Base-by-base conservation (phyloP, 495 filamentous ascomycete species). In the Oidiodendron maius region DNA sequence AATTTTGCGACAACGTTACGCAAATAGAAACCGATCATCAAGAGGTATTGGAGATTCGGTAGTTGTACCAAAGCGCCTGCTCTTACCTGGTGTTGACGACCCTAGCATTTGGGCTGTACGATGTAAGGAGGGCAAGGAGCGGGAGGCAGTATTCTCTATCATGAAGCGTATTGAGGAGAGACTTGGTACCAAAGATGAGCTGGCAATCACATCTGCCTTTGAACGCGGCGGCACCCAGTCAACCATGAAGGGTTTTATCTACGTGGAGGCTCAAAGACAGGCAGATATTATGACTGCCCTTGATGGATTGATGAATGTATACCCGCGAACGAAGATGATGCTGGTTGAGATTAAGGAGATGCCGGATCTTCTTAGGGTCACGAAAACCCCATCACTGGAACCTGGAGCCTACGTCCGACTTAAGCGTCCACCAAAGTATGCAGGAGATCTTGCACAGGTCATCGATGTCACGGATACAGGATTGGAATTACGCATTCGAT, bases 341-440 rank as follows among this genome's bases (percentile, higher is more conserved):
- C 66, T 96, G 26, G 87, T 97, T 36, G 88, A 91, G n/a, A 88
- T 97, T 56, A 91, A 91, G 64, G 94, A 99, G 65, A 94, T 96
- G 84, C 91, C 94, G 0, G 93, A 96, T 65, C 80, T 99, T 8
- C 68, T 99, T n/a, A 80, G 88, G 21, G 88, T 91, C 23, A 79
- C 77, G 23, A 96, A 95, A 69, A 89, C 81, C 0, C 85, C 89
- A 42, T 82, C 83, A n/a, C 71, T 99, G 23, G 75, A 88, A 46
- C 87, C 87, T 24, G 91, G 91, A 50, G 84, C 83, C 26, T 99
- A 91, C 80, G 91, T 97, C 39, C 87, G 94, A 42, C 79, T 96
- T 51, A 85, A 81, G 65, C 81, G 86, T 39, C 76, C 76, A 3
- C 80, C 84, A 9, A 87, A 89, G 59, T 95, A 97, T 67, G 75